Evolutionary conservation across 1,284 basidiomycete genomes (phyloP), one percentile per base, ranked within the genome.

Genomic region (Ustanciosporium gigantosporum): DNA sequence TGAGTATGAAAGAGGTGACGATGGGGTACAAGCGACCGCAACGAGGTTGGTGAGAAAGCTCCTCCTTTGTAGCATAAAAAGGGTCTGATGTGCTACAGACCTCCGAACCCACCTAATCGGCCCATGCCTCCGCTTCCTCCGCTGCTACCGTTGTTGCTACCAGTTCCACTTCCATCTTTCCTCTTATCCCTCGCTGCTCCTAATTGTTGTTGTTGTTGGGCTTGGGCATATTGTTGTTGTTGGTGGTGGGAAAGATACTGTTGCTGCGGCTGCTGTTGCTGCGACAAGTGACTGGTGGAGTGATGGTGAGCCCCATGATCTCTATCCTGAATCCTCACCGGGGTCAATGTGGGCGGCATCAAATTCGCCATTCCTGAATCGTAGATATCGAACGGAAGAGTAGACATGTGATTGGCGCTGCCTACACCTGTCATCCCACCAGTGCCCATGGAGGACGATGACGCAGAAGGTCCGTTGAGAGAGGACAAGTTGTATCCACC

Each of bases 381-480:
- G 41, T 69, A 69, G 13, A 64, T 69, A 35, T 69, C 64, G n/a
- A 66, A 59, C 3, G 67, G 67, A 27, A 69, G 21, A 11, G 61
- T 57, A 1, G 55, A 57, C 3, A 15, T 13, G 5, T 37, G 32
- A 9, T 35, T 9, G 9, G 27, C 25, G 32, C 39, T 48, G 20
- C 17, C 45, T 15, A 25, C 41, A 1, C 36, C 27, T 7, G 27
- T 34, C 3, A 3, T 25, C 22, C 45, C 37, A 17, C 41, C 47
- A 8, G 27, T 13, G 25, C 44, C 41, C 29, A 40, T 35, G 13
- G 49, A 36, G n/a, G 34, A n/a, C 21, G 41, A 36, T 46, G 49
- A 52, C 14, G 37, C 3, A 1, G 35, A 9, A 1, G 36, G 41
- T 4, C 52, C 52, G 20, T 51, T 56, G n/a, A 31, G 17, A 4